A percentile compares a stretch with the other conserved stretches of the same genome.
Conservation (phyloP, 345 rosid species). For the Psidium guajava region DNA sequence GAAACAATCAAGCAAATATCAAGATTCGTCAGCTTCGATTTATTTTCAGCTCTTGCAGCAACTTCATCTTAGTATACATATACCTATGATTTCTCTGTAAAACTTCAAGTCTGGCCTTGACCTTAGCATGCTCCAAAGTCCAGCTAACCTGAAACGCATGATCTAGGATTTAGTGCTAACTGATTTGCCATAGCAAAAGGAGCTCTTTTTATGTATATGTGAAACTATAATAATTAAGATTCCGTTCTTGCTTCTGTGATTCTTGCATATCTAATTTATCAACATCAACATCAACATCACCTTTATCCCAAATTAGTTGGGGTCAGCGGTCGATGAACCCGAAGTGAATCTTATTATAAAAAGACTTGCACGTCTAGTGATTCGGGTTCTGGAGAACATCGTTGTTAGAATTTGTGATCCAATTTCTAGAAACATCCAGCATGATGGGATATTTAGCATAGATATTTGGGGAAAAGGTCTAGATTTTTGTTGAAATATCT, state of each 20-base stretch:
- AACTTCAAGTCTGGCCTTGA: constrained; percentile 81
- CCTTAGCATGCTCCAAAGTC: constrained; percentile 65
- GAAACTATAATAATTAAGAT: neutral
- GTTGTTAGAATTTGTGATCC: too few relatives aligned
- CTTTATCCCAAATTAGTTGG: too few relatives aligned
- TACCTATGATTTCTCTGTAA: constrained; percentile 80
- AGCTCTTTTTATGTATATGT: neutral
- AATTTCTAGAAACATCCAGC: too few relatives aligned
- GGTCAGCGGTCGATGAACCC: too few relatives aligned
- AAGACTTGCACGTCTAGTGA: neutral
- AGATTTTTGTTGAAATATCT: too few relatives aligned
- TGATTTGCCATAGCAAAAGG: neutral
- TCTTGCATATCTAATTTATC: neutral
- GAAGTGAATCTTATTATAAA: too few relatives aligned
- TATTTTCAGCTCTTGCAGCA: neutral
- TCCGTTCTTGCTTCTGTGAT: neutral
- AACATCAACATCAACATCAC: too few relatives aligned
- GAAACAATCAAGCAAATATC: neutral
- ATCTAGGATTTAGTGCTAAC: constrained; percentile 52
- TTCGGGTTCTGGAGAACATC: neutral
- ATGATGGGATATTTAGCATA: too few relatives aligned
- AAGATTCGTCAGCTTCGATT: neutral
- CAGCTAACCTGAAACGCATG: constrained; percentile 44
- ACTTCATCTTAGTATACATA: neutral
- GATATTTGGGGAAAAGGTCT: too few relatives aligned